Evolutionary conservation across 805 yeast species (phyloP).

Genomic region (Diddensiella caesifluorescens): DNA sequence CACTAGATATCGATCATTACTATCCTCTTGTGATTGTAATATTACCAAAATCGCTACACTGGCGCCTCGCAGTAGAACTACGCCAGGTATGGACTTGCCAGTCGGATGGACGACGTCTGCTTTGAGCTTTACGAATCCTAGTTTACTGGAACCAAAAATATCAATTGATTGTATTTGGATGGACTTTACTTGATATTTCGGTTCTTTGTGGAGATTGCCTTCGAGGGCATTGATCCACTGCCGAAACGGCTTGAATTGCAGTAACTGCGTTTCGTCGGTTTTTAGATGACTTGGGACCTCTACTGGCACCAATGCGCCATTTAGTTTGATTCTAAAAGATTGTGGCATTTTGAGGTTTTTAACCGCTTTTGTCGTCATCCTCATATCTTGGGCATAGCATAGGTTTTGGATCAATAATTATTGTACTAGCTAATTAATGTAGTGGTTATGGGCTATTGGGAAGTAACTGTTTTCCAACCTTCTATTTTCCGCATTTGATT

Average conservation of each 20-base stretch:
- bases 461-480: no score
- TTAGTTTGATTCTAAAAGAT: no score
- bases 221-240: constrained; percentile 8
- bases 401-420: no score
- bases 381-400: no score
- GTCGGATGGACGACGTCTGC: constrained; percentile 22
- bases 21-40: constrained; percentile 17
- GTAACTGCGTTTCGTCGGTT: constrained; percentile 2
- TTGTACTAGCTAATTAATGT: no score
- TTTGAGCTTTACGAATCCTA: constrained; percentile 26
- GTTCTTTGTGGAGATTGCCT: constrained; percentile 1
- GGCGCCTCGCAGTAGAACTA: constrained; percentile 26
- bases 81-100: constrained; percentile 23
- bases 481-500: no score
- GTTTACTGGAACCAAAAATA: constrained; percentile 16
- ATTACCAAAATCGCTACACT: constrained; percentile 26
- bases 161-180: constrained; percentile 25
- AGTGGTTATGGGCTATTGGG: no score
- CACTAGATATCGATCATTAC: constrained; percentile 16
- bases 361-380: no score
- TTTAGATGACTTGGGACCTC: constrained; percentile 2
- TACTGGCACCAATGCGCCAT: constrained; percentile 5
- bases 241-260: constrained; percentile 15
- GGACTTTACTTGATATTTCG: constrained; percentile 11
- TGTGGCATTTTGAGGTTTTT: no score